Conservation (phyloP, 2,329 filamentous ascomycete species). For the Aspergillus sp. region DNA sequence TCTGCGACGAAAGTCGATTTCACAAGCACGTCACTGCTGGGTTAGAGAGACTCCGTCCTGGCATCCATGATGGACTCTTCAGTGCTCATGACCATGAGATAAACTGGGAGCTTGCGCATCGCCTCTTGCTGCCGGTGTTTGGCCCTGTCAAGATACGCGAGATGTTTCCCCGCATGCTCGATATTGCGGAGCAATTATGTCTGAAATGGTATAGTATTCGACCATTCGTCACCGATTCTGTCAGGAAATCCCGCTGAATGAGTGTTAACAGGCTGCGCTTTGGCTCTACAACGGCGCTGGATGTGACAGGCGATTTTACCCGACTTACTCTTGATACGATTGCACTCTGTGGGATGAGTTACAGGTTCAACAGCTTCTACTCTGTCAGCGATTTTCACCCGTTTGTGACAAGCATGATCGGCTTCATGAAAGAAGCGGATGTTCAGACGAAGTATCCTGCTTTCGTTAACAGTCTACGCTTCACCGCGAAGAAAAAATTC, state of each 20-base stretch:
- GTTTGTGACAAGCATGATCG: constrained; percentile 66
- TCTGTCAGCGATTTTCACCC: constrained; percentile 62
- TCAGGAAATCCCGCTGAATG: no score
- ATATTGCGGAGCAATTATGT: no score
- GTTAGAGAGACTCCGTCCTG: constrained; percentile 1
- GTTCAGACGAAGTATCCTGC: constrained; percentile 49
- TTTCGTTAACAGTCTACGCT: constrained; percentile 42
- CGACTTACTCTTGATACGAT: constrained; percentile 72
- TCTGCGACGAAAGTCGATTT: constrained; percentile 1
- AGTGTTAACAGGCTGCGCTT: constrained; percentile 20
- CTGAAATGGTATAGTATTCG: no score
- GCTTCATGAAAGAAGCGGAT: constrained; percentile 59
- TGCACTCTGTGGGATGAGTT: constrained; percentile 67
- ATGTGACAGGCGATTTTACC: constrained; percentile 67
- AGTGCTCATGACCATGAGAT: constrained; percentile 47
- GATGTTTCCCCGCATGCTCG: constrained; percentile 4
- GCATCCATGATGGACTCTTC: constrained; percentile 62
- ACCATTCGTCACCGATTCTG: no score
- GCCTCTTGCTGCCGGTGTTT: constrained; percentile 10
- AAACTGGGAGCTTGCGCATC: constrained; percentile 58
- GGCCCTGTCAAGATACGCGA: constrained; percentile 8
- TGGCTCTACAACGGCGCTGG: constrained; percentile 57
- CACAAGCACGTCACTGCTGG: constrained; percentile 1
- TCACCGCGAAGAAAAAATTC: constrained; percentile 27
- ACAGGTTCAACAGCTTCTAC: constrained; percentile 74